phyloP scores from a whole-genome alignment of 2,329 filamentous ascomycete species.

The Fusarium ambrosium region DNA sequence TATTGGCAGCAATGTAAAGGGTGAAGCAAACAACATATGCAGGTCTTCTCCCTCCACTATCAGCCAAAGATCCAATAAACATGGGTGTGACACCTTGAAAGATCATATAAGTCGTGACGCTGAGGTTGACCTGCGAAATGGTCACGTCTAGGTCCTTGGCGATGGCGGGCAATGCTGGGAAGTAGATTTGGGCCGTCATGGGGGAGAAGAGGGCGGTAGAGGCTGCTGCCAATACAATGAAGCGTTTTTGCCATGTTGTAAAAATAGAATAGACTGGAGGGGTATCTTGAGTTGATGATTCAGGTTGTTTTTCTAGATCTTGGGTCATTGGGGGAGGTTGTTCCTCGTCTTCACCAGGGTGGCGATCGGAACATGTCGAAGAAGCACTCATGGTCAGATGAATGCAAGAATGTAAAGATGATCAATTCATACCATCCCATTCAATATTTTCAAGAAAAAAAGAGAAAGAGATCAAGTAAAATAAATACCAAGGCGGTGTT shows the following conservation, averaged over 20 bases:
- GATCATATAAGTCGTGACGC: slow-evolving; percentile 69
- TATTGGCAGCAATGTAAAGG: slow-evolving; percentile 67
- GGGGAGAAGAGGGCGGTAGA: slow-evolving; percentile 60
- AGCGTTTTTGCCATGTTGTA: slow-evolving; percentile 56
- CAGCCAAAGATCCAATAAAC: slow-evolving; percentile 69
- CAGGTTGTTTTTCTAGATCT: slow-evolving; percentile 23
- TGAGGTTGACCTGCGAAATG: slow-evolving; percentile 61
- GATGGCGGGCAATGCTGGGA: slow-evolving; percentile 65
- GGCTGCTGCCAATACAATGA: slow-evolving; percentile 57
- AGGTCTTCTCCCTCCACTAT: slow-evolving; percentile 66
- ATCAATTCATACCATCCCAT: not conserved
- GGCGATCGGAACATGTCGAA: slow-evolving; percentile 2
- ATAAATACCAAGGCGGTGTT: slow-evolving; percentile 21
- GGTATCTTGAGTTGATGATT: not conserved
- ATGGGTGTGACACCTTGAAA: slow-evolving; percentile 72
- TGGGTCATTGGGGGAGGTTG: slow-evolving; percentile 3
- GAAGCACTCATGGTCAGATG: slow-evolving; percentile 17
- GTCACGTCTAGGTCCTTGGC: slow-evolving; percentile 62
- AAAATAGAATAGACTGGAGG: slow-evolving; percentile 54
- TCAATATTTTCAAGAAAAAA: not conserved
- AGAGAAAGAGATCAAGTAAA: not conserved
- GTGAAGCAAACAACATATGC: slow-evolving; percentile 67
- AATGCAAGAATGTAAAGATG: not conserved
- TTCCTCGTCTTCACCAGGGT: slow-evolving; percentile 8
- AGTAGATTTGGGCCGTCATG: slow-evolving; percentile 65